phyloP scores from a whole-genome alignment of 345 rosid genomes.

The Salix exigua region DNA sequence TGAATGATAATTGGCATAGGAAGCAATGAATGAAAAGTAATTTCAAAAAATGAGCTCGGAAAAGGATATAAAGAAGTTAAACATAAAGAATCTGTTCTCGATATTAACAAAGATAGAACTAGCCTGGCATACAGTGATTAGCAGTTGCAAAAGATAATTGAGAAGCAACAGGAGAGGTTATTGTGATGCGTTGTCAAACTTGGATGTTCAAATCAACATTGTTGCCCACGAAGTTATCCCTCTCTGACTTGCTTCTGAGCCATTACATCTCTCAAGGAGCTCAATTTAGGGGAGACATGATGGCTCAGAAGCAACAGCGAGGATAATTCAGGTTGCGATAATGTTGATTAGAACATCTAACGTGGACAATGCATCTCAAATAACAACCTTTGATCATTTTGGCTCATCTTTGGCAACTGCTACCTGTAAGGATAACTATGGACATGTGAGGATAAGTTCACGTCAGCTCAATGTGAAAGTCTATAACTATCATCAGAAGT shows the following conservation, averaged over 20 bases:
- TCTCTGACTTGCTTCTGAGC: background rate
- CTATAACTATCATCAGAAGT: background rate
- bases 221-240: background rate
- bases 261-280: background rate
- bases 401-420: background rate
- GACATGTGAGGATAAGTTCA: background rate
- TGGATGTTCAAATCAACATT: background rate
- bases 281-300: background rate
- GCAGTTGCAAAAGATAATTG: background rate
- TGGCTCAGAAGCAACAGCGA: background rate
- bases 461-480: background rate
- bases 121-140: background rate
- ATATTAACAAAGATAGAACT: background rate
- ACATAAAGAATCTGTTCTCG: background rate
- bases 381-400: background rate
- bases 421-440: background rate
- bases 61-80: background rate
- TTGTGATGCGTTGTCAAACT: background rate
- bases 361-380: background rate
- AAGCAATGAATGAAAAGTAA: background rate
- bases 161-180: background rate
- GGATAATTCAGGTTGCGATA: background rate
- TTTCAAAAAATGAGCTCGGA: background rate
- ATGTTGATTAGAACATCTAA: background rate
- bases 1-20: background rate